Evolutionary conservation across 352 stramenopile genomes (phyloP).

Genomic region (Phytophthora aleatoria): DNA sequence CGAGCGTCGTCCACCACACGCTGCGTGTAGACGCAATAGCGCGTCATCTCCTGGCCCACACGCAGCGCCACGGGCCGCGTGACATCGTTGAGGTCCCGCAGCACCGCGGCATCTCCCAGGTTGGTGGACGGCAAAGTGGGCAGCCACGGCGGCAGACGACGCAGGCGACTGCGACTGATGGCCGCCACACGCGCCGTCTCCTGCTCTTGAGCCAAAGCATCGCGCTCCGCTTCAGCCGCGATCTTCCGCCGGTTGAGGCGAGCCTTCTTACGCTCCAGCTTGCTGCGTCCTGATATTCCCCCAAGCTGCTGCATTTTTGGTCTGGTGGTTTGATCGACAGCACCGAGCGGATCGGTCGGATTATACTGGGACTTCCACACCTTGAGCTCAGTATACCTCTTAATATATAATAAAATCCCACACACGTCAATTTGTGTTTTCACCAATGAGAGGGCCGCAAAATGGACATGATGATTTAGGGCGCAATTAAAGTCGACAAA

Average conservation of each 20-base stretch:
- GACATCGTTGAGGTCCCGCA: constrained; percentile 30
- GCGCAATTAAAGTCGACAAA: background rate
- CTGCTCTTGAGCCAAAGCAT: constrained; percentile 30
- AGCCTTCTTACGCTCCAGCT: constrained; percentile 49
- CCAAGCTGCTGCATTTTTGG: constrained; percentile 3
- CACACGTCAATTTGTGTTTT: too few relatives aligned
- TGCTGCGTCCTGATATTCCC: constrained; percentile 29
- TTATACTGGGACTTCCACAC: too few relatives aligned
- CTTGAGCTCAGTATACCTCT: too few relatives aligned
- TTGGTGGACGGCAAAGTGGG: constrained; percentile 29
- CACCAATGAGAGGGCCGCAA: too few relatives aligned
- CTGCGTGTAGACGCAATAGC: constrained; percentile 73
- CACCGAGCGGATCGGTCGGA: too few relatives aligned
- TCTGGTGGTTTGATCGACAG: constrained; percentile 13
- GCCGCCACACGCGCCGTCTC: constrained; percentile 36
- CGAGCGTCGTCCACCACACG: constrained; percentile 56
- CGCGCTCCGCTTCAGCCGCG: constrained; percentile 26
- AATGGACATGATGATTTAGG: background rate
- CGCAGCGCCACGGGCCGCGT: constrained; percentile 21
- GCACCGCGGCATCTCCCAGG: constrained; percentile 15
- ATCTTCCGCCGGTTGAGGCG: constrained; percentile 48
- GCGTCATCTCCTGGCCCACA: constrained; percentile 64
- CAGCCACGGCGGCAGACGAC: constrained; percentile 39
- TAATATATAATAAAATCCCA: too few relatives aligned
- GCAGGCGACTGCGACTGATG: constrained; percentile 33